Evolutionary conservation across 2,329 filamentous ascomycete species (phyloP), one percentile per base, ranked within the genome.

Genomic region (Monosporascus cannonballus): DNA sequence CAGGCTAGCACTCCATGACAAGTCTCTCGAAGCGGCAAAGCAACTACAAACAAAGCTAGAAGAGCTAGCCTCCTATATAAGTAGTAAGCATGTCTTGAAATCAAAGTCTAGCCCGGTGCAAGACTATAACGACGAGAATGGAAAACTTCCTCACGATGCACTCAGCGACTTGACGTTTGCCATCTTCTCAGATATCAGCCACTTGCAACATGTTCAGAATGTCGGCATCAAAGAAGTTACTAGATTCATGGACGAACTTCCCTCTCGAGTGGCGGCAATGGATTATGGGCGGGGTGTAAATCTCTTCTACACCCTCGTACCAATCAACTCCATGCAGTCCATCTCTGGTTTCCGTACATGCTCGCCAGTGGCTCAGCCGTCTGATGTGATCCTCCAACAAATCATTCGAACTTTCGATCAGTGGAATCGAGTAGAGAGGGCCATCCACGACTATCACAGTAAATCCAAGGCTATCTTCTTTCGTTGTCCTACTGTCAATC

Each of bases 331-430:
- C 9, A 11, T 46, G 36, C 30, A 17, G 6, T 11, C 17, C 5
- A 6, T 46, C 6, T 3, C 34, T 17, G 41, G 41, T 17, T 22
- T 46, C n/a, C 22, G 39, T 18, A 38, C 25, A 25, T 6, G 34
- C 30, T n/a, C 24, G 5, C 39, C 15, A 18, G 3, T 37, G 17
- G 22, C 24, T 25, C 41, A 38, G 18, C 4, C 15, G 7, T 30
- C 36, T 25, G n/a, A 51, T n/a, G 14, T 6, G 2, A 37, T 46
- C 20, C n/a, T 37, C 25, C 30, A 25, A 25, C 49, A 51, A 37
- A 46, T 51, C 20, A 51, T 51, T 15, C 39, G 27, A 15, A n/a
- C 46, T n/a, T 51, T 51, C 46, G 42, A 51, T 18, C 18, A 51
- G 15, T 51, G 49, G 41, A 30, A 36, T 27, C n/a, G 11, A 22